Base-by-base conservation (phyloP, 352 stramenopile species). In the Phytopythium helicoides region DNA sequence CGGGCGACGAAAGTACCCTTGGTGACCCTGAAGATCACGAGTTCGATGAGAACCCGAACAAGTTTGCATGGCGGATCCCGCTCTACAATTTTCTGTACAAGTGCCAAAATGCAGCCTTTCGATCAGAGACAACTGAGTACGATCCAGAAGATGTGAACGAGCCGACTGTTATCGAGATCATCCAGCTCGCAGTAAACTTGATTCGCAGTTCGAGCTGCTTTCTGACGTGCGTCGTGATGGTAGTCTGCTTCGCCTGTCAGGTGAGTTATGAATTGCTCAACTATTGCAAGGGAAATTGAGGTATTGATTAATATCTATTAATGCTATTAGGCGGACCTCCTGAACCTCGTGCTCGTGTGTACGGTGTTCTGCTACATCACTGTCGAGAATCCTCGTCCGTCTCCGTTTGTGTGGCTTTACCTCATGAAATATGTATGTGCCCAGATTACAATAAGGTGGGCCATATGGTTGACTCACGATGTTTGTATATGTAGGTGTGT, bases 361-460 rank as follows among this genome's bases (percentile, higher is more conserved):
- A 62, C 65, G 38, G 75, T 69, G 14, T 95, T 95, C 41, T 60
- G 65, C 7, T 87, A 89, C 57, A 58, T 94, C 26, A 63, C 84
- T 6, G 57, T 92, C 28, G 86, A 95, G 46, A 91, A 80, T 25
- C 86, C 86, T 50, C 73, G 82, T 21, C 83, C 86, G 1, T 66
- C 68, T n/a, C 63, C 81, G 19, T 46, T 60, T 6, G 62, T 75
- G 3, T 95, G 86, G 86, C 73, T 81, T 16, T 71, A 79, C 42
- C 68, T 95, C 21, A 69, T 95, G 26, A 81, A 82, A 76, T 94
- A 93, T 39, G 85, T 95, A 71, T 52, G 85, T n/a, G n/a, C n/a
- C n/a, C n/a, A n/a, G n/a, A n/a, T n/a, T n/a, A n/a, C n/a, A n/a
- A n/a, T n/a, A n/a, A n/a, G n/a, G n/a, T n/a, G n/a, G n/a, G n/a